A percentile compares a stretch with the other conserved stretches of the same genome.
phyloP scores from a whole-genome alignment of 768 basidiomycete genomes.

The Saitozyma sp. region DNA sequence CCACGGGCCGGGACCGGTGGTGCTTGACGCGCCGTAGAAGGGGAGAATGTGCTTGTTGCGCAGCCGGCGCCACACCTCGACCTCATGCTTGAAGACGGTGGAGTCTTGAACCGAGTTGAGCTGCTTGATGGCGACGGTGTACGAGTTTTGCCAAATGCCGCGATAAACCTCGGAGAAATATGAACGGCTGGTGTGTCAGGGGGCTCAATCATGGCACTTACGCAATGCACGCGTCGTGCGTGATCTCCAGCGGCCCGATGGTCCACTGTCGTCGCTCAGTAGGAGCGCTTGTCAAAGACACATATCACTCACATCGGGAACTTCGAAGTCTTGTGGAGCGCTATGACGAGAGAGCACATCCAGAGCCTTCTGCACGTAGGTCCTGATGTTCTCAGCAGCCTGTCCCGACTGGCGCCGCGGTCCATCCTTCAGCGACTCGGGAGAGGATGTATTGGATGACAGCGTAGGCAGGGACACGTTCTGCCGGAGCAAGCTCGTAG shows the following conservation, averaged over 20 bases:
- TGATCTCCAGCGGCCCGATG: slow-evolving; percentile 66
- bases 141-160: slow-evolving; percentile 68
- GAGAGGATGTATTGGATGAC: too few relatives aligned
- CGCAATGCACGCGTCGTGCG: slow-evolving; percentile 66
- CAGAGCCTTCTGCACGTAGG: slow-evolving; percentile 29
- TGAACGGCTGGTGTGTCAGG: neutral
- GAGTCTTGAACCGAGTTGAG: slow-evolving; percentile 50
- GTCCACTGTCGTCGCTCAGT: slow-evolving; percentile 32
- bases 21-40: slow-evolving; percentile 75
- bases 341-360: slow-evolving; percentile 36
- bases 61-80: slow-evolving; percentile 70
- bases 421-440: too few relatives aligned
- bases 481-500: too few relatives aligned
- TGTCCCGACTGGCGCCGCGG: too few relatives aligned
- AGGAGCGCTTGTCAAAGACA: slow-evolving; percentile 61
- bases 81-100: slow-evolving; percentile 66
- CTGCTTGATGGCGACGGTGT: slow-evolving; percentile 55
- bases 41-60: slow-evolving; percentile 69
- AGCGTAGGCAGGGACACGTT: too few relatives aligned
- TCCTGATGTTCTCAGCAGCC: too few relatives aligned
- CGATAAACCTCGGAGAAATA: slow-evolving; percentile 71
- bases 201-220: slow-evolving; percentile 8
- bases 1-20: slow-evolving; percentile 69
- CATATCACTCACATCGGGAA: slow-evolving; percentile 57
- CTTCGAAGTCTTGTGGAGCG: slow-evolving; percentile 16